phyloP scores from a whole-genome alignment of 805 yeast genomes.

The Ogataea sp. region DNA sequence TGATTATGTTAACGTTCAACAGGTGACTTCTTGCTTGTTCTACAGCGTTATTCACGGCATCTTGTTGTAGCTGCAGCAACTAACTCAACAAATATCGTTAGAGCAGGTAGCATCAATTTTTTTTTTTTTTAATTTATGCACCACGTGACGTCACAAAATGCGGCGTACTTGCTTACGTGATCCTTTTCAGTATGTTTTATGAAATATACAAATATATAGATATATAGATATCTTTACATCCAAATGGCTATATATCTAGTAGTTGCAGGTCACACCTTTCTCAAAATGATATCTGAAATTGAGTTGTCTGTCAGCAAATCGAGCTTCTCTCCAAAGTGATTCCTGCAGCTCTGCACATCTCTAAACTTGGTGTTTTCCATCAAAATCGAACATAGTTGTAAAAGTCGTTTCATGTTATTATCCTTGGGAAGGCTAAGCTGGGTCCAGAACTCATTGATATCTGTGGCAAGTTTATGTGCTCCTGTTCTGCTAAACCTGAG shows the following conservation, averaged over 20 bases:
- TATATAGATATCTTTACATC: too few species aligned
- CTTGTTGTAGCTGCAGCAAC: too few species aligned
- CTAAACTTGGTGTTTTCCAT: not conserved
- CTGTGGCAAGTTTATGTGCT: constrained; percentile 25
- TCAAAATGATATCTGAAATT: not conserved
- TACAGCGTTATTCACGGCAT: too few species aligned
- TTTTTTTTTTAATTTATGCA: too few species aligned
- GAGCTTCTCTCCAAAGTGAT: not conserved
- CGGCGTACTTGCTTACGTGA: too few species aligned
- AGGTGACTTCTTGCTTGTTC: too few species aligned
- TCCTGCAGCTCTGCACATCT: not conserved
- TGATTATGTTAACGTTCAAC: not conserved
- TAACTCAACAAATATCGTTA: too few species aligned
- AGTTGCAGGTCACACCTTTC: not conserved
- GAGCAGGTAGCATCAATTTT: too few species aligned
- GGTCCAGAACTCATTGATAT: constrained; percentile 24
- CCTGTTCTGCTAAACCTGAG: constrained; percentile 27
- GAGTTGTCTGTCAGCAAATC: not conserved
- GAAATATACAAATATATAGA: too few species aligned
- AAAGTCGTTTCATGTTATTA: not conserved
- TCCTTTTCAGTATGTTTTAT: too few species aligned
- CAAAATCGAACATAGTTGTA: not conserved
- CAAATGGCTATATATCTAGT: too few species aligned
- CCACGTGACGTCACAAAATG: too few species aligned
- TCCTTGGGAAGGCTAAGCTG: constrained; percentile 15